phyloP scores from a whole-genome alignment of 2,329 filamentous ascomycete genomes.

The Exophiala phaeomuriformis region DNA sequence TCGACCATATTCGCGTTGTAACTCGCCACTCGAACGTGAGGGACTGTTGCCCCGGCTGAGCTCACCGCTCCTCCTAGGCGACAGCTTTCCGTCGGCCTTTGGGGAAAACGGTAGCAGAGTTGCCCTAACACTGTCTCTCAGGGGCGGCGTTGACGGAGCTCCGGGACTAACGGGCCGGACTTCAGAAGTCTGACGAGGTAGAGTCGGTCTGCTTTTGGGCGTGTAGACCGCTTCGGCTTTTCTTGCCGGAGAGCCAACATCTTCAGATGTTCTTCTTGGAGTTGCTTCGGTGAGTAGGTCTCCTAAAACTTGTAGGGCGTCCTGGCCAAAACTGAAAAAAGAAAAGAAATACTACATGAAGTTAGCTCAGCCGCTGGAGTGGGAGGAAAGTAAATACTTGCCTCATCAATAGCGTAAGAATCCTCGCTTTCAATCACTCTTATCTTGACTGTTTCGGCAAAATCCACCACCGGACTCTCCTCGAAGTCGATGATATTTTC shows the following conservation, averaged over 20 bases:
- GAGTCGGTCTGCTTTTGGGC: constrained; percentile 5
- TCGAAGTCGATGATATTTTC: constrained; percentile 87
- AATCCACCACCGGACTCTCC: constrained; percentile 80
- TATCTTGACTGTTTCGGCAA: constrained; percentile 89
- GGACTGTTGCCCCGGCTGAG: constrained; percentile 36
- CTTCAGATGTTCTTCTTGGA: constrained; percentile 37
- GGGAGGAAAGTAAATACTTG: constrained; percentile 35
- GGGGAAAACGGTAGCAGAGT: constrained; percentile 52
- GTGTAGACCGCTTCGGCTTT: constrained; percentile 9
- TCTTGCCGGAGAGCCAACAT: constrained; percentile 26
- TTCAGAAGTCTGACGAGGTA: constrained; percentile 11
- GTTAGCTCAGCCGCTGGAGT: constrained; percentile 7
- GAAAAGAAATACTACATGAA: constrained; percentile 77
- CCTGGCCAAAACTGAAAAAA: constrained; percentile 79
- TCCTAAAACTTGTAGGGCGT: constrained; percentile 72
- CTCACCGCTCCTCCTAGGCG: constrained; percentile 41
- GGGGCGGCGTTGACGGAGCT: constrained; percentile 20
- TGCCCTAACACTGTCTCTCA: constrained; percentile 54
- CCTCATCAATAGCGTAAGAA: constrained; percentile 91
- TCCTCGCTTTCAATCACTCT: constrained; percentile 89
- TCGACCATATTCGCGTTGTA: constrained; percentile 26
- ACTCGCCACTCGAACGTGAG: constrained; percentile 31
- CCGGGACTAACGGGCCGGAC: constrained; percentile 9
- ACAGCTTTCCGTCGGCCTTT: constrained; percentile 38
- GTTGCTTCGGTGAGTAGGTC: constrained; percentile 62